Evolutionary conservation across 2,329 filamentous ascomycete species (phyloP).

Genomic region (Paecilomyces formosus): DNA sequence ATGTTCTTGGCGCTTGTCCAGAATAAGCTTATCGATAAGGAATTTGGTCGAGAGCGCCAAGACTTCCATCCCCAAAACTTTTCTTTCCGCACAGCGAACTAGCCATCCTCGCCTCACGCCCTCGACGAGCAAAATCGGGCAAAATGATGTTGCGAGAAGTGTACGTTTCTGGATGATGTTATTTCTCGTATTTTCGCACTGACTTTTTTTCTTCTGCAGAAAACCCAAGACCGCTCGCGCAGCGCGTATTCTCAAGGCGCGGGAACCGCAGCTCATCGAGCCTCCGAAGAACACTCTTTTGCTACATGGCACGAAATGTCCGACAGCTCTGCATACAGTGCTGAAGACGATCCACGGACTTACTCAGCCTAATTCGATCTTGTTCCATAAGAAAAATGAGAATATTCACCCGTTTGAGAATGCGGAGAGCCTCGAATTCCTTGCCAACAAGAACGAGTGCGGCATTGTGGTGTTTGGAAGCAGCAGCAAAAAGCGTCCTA

Average conservation of each 20-base stretch:
- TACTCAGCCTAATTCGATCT: constrained; percentile 75
- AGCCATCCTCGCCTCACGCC: neutral
- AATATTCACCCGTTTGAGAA: constrained; percentile 89
- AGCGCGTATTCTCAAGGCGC: constrained; percentile 89
- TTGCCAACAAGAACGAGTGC: constrained; percentile 92
- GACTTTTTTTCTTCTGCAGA: constrained; percentile 26
- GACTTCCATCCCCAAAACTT: constrained; percentile 28
- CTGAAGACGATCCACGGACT: constrained; percentile 78
- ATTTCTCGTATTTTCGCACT: neutral
- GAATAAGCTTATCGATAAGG: constrained; percentile 31
- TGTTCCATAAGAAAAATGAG: constrained; percentile 94
- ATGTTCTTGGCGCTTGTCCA: neutral
- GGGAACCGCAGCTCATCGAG: constrained; percentile 80
- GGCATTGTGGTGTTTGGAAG: constrained; percentile 76
- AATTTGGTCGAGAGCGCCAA: constrained; percentile 17
- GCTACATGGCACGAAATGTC: constrained; percentile 79
- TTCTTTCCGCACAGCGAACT: constrained; percentile 15
- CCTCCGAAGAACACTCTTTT: constrained; percentile 87
- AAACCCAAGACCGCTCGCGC: constrained; percentile 78
- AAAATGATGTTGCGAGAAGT: constrained; percentile 37
- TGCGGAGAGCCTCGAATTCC: constrained; percentile 80
- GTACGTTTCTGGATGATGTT: constrained; percentile 19
- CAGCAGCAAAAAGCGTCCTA: constrained; percentile 90
- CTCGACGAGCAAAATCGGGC: neutral
- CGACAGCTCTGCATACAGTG: constrained; percentile 73